These are phyloP conservation scores for Herpetomonas samuelpessoai DNA, from an alignment of 208 protist genomes.

Conservation along the genomic window DNA sequence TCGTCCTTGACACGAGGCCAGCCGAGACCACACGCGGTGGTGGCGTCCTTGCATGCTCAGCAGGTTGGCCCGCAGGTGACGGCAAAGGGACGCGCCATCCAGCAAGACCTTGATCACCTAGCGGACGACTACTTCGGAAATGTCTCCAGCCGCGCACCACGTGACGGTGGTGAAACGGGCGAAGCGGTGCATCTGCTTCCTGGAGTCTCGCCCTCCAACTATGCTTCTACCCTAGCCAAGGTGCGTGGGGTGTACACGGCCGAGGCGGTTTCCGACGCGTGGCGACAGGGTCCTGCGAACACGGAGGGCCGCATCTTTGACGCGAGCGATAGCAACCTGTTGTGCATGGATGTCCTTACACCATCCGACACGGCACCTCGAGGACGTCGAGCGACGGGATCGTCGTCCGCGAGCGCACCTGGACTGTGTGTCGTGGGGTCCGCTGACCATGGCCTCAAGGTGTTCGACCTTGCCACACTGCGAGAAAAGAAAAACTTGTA, in stretches of 20 bases:
- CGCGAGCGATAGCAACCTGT: conserved; percentile 78
- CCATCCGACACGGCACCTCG: conserved; percentile 41
- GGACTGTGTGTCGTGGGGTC: conserved; percentile 70
- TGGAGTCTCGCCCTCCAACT: conserved; percentile 15
- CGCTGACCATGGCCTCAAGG: conserved; percentile 83
- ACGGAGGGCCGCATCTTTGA: conserved; percentile 53
- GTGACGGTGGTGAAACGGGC: neutral
- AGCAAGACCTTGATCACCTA: conserved; percentile 49
- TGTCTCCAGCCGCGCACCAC: conserved; percentile 6
- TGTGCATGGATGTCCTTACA: conserved; percentile 88
- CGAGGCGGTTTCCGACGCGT: too few species aligned
- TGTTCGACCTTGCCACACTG: conserved; percentile 66
- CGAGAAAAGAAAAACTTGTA: conserved; percentile 65
- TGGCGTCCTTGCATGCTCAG: neutral
- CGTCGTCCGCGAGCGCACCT: neutral
- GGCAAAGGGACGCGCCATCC: conserved; percentile 37
- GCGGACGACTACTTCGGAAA: conserved; percentile 60
- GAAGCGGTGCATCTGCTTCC: conserved; percentile 15
- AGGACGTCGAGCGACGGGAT: conserved; percentile 33
- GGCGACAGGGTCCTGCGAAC: conserved; percentile 53
- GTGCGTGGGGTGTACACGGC: too few species aligned
- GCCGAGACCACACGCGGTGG: too few species aligned
- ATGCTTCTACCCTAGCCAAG: too few species aligned
- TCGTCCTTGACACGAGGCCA: too few species aligned
- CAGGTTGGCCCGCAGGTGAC: conserved; percentile 2